Percentiles rank a stretch among this genome's conserved stretches.
phyloP scores from a whole-genome alignment of 2,329 filamentous ascomycete species.

The Sclerotinia spermophila region DNA sequence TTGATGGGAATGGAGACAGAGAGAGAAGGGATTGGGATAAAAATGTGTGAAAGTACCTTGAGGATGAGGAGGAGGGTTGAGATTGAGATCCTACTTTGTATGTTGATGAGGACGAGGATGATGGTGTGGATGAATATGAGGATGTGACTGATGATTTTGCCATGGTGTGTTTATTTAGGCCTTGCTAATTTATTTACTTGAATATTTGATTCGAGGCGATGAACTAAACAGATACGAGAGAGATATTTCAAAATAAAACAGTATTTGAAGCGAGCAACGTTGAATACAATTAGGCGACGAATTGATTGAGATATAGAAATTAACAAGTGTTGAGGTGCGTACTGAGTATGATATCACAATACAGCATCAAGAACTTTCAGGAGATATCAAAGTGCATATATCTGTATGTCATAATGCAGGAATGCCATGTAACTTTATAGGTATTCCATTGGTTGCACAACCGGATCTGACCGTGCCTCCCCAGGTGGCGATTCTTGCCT shows the following conservation, averaged over 20 bases:
- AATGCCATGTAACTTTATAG: not conserved
- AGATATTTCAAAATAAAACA: not conserved
- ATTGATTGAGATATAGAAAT: not conserved
- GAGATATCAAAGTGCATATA: not conserved
- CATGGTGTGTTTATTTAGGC: not conserved
- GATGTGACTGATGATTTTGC: not conserved
- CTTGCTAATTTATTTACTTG: not conserved
- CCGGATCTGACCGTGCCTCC: not conserved
- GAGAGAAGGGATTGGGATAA: not conserved
- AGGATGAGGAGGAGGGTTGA: not conserved
- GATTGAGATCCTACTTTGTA: not conserved
- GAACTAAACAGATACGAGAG: not conserved
- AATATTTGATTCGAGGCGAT: not conserved
- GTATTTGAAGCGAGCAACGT: not conserved
- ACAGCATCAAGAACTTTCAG: not conserved
- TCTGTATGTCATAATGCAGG: constrained; percentile 4
- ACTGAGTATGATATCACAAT: not conserved
- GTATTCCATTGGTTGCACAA: not conserved
- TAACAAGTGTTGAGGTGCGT: not conserved
- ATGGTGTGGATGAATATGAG: not conserved
- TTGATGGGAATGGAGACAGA: not conserved
- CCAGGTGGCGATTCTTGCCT: not conserved
- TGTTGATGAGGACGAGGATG: not conserved
- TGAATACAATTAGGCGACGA: not conserved
- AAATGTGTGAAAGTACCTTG: not conserved